Evolutionary conservation across 1,139 yeast species (phyloP), one percentile per base, ranked within the genome.

Genomic region (Wickerhamiella pararugosa): DNA sequence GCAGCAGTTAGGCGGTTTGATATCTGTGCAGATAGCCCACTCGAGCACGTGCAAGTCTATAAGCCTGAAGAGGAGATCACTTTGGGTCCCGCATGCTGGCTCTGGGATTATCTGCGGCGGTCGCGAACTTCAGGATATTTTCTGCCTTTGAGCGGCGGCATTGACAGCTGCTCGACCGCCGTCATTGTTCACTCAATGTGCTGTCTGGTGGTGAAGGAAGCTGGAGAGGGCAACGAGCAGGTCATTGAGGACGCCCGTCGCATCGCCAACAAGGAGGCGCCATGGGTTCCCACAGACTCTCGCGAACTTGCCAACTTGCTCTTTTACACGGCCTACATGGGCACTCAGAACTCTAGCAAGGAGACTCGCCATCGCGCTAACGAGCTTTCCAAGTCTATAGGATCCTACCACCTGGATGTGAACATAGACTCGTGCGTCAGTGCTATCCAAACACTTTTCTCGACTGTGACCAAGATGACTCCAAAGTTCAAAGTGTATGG

Each of bases 11-110:
- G 21, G 4, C 35, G 29, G 25, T 35, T 37, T 25, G 42, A 32
- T 21, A 29, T 34, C 7, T 28, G 31, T 10, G 32, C 96, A 11
- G 64, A 93, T 0, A 53, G 57, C 31, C 46, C 57, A 1, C 41
- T 51, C 8, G 59, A 63, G 30, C 67, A 66, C 5, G 69, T 79
- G 34, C 67, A 66, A 39, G 80, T 80, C 54, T 94, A 82, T 60
- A 57, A 67, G 3, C 95, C 97, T 1, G 94, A 86, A 55, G 96
- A 90, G 60, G 99, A 90, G 61, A 87, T 90, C 49, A 97, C 98
- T 0, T 66, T 82, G 41, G 98, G 98, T 0, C 99, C 98, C 1
- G 98, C 99, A 0, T 90, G 98, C 59, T 90, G 99, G 99, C 62
- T 90, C 49, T 90, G 99, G 99, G 99, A 90, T 59, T 90, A 90